Evolutionary conservation across 2,329 filamentous ascomycete species (phyloP).

Genomic region (Claviceps spartinae): DNA sequence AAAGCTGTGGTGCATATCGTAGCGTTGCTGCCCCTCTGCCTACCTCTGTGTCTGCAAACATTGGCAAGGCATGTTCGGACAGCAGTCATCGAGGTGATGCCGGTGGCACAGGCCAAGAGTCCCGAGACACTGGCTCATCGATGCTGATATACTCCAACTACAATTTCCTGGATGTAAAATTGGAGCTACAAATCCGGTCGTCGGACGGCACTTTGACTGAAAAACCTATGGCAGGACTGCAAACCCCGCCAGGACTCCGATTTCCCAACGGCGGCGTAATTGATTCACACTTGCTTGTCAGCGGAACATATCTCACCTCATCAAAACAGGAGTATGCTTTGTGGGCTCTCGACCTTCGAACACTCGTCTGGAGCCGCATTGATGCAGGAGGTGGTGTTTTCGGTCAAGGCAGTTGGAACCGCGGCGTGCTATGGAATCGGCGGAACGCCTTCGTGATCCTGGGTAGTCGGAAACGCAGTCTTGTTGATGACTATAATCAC

Average conservation of each 20-base stretch:
- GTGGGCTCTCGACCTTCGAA: constrained; percentile 84
- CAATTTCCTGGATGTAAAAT: constrained; percentile 93
- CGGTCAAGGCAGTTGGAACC: constrained; percentile 94
- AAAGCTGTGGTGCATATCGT: constrained; percentile 90
- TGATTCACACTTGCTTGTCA: constrained; percentile 92
- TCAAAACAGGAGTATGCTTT: constrained; percentile 97
- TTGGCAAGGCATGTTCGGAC: constrained; percentile 45
- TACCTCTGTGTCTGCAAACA: constrained; percentile 47
- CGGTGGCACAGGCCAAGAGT: constrained; percentile 36
- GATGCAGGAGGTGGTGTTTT: constrained; percentile 91
- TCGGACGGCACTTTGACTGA: constrained; percentile 76
- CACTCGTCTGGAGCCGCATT: constrained; percentile 85
- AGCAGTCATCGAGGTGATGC: constrained; percentile 28
- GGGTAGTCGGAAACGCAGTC: constrained; percentile 80
- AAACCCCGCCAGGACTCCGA: constrained; percentile 80
- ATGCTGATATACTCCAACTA: constrained; percentile 99
- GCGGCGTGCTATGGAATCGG: constrained; percentile 83
- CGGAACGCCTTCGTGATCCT: constrained; percentile 93
- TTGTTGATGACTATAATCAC: constrained; percentile 97
- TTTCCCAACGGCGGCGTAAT: constrained; percentile 95
- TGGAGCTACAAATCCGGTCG: constrained; percentile 80
- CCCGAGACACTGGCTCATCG: constrained; percentile 44
- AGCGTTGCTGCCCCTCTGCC: constrained; percentile 83
- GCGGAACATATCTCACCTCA: constrained; percentile 91
- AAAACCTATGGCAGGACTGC: constrained; percentile 74